phyloP scores from a whole-genome alignment of 495 filamentous ascomycete species.

The Xylaria sp. region DNA sequence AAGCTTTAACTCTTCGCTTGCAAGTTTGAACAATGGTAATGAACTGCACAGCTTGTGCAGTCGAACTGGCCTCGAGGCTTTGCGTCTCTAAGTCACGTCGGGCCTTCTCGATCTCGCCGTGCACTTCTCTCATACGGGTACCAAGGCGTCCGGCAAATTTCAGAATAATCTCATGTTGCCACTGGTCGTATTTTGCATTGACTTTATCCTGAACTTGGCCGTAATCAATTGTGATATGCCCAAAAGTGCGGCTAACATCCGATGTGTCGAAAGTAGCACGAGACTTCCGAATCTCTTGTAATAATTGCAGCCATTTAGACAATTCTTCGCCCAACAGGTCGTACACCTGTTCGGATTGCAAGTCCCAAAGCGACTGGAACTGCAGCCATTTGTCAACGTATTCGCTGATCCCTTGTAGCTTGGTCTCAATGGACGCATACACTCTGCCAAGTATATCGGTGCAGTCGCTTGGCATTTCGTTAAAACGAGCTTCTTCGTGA shows the following conservation, averaged over 20 bases:
- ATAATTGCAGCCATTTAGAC: conserved; percentile 87
- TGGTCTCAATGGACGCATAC: conserved; percentile 80
- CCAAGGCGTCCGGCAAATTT: conserved; percentile 91
- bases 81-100: conserved; percentile 87
- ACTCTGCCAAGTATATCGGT: conserved; percentile 77
- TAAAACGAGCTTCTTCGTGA: conserved; percentile 75
- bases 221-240: conserved; percentile 92
- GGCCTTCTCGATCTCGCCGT: conserved; percentile 86
- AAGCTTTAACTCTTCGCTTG: conserved; percentile 88
- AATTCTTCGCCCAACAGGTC: conserved; percentile 90
- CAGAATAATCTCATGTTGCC: conserved; percentile 94
- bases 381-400: conserved; percentile 98
- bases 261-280: conserved; percentile 95
- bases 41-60: conserved; percentile 94
- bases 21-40: conserved; percentile 97
- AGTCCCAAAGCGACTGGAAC: conserved; percentile 98
- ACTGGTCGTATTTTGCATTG: conserved; percentile 98
- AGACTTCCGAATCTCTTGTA: conserved; percentile 93
- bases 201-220: conserved; percentile 98
- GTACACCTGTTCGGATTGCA: conserved; percentile 94
- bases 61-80: conserved; percentile 89
- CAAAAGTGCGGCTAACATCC: conserved; percentile 87
- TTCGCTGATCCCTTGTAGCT: conserved; percentile 72
- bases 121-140: conserved; percentile 87
- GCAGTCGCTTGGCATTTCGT: conserved; percentile 84